Percentiles rank a stretch among this genome's conserved stretches.
Evolutionary conservation across 2,329 filamentous ascomycete species (phyloP).

Genomic region (Nigrograna mackinnonii): DNA sequence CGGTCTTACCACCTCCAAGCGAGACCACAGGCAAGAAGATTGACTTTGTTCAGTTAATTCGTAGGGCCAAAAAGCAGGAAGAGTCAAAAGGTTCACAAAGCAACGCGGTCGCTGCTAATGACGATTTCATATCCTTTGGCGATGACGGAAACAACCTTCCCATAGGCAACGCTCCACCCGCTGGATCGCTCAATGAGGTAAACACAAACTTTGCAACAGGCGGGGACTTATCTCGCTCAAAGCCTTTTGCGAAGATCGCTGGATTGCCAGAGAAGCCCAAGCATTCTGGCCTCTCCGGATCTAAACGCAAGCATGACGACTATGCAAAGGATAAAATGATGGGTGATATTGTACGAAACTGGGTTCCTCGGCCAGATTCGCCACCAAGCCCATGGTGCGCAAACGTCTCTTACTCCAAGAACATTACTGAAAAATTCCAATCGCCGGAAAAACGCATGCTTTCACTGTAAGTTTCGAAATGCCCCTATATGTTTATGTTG

Average conservation of each 20-base stretch:
- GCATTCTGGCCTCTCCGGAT: not conserved
- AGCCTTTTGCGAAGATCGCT: conserved; percentile 10
- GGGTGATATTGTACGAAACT: too few relatives aligned
- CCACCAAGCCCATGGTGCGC: too few relatives aligned
- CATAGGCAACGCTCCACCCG: too few relatives aligned
- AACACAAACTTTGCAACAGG: too few relatives aligned
- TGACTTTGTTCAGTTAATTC: conserved; percentile 88
- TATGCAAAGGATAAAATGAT: too few relatives aligned
- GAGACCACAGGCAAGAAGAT: conserved; percentile 74
- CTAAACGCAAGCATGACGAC: not conserved
- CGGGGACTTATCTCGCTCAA: too few relatives aligned
- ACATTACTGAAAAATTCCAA: too few relatives aligned
- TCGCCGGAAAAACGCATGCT: too few relatives aligned
- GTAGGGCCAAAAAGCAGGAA: conserved; percentile 75
- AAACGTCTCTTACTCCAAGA: too few relatives aligned
- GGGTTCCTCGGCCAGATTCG: too few relatives aligned
- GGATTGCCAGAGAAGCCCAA: conserved; percentile 5
- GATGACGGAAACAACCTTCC: too few relatives aligned
- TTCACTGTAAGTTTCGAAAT: too few relatives aligned
- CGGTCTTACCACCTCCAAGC: conserved; percentile 78
- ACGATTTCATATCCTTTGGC: conserved; percentile 88
- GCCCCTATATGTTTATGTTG: not conserved
- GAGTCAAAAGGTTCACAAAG: conserved; percentile 58
- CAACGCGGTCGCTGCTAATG: conserved; percentile 52
- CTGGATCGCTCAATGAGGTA: conserved; percentile 30